Evolutionary conservation across 129 eudicot genomes (phyloP).

Genomic region (Ambrosia artemisiifolia): DNA sequence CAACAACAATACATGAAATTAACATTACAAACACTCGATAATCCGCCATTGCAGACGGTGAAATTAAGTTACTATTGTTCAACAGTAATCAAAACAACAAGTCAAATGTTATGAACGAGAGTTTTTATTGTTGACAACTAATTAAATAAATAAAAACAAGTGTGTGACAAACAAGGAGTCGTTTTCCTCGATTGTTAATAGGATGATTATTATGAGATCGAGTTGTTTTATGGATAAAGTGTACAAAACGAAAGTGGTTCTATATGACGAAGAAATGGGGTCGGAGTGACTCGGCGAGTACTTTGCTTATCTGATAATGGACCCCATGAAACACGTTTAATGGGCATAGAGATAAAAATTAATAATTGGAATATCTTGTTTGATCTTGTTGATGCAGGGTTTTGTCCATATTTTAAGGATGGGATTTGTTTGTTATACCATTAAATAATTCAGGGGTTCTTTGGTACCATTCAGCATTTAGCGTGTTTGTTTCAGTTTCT

Average conservation of each 20-base stretch:
- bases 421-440: neutral
- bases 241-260: slow-evolving; percentile 6
- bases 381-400: neutral
- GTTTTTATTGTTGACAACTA: neutral
- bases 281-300: neutral
- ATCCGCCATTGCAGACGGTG: slow-evolving; percentile 29
- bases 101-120: slow-evolving; percentile 12
- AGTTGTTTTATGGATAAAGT: neutral
- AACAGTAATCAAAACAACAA: slow-evolving; percentile 12
- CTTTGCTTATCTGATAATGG: slow-evolving; percentile 25
- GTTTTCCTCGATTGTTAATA: neutral
- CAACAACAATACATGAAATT: slow-evolving; percentile 17
- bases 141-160: too few relatives aligned
- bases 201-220: slow-evolving; percentile 15
- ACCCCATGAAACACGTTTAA: neutral
- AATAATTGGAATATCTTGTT: neutral
- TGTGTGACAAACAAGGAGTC: slow-evolving; percentile 17
- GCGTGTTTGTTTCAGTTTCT: too few relatives aligned
- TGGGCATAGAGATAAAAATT: neutral
- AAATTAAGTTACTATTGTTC: slow-evolving; percentile 3
- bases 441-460: too few relatives aligned
- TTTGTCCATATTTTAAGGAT: neutral
- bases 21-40: slow-evolving; percentile 22
- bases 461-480: too few relatives aligned
- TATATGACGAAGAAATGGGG: slow-evolving; percentile 18